Evolutionary conservation across 495 filamentous ascomycete species (phyloP), one percentile per base, ranked within the genome.

Genomic region (Oleoguttula mirabilis): DNA sequence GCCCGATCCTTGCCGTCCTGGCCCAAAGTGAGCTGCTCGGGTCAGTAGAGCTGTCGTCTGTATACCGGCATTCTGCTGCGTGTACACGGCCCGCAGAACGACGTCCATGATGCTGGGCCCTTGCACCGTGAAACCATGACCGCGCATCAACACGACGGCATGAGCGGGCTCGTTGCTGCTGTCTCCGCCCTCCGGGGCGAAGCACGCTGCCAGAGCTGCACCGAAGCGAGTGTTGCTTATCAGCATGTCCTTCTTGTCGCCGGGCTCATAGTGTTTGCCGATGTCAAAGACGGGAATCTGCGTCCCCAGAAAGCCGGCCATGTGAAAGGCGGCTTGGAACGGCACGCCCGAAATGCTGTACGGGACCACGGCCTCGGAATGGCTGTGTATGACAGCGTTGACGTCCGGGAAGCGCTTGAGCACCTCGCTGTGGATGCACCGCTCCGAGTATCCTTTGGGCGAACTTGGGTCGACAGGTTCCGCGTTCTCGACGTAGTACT

Each of bases 371-470:
- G 61, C 60, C 12, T 64, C 56, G 0, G 63, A 51, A 44, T 75
- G 71, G 33, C 60, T 64, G 47, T 75, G 69, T 1, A 71, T 54
- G 0, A 71, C 63, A 34, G 60, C 55, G 36, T 65, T 62, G 17
- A 72, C 55, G 3, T 50, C 38, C 0, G 58, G 42, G 40, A 60
- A 70, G n/a, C 53, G 49, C 42, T 65, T 66, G 39, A 62, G 66
- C 7, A 72, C 63, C 51, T 71, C 69, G 47, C 64, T 63, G 52
- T 75, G 71, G 33, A 75, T 73, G 56, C 48, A 68, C 1, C 70
- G 60, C 51, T 73, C 69, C 8, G 47, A 39, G 54, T 62, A 69
- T 28, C 62, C 60, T 22, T 51, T 50, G 0, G 56, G 50, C 1
- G 58, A 51, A 17, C 41, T 36, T 0, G 61, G 52, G 21, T 61